These are phyloP conservation scores for Penicillium riverlandense DNA, from an alignment of 495 filamentous ascomycete species.

Conservation along the genomic window DNA sequence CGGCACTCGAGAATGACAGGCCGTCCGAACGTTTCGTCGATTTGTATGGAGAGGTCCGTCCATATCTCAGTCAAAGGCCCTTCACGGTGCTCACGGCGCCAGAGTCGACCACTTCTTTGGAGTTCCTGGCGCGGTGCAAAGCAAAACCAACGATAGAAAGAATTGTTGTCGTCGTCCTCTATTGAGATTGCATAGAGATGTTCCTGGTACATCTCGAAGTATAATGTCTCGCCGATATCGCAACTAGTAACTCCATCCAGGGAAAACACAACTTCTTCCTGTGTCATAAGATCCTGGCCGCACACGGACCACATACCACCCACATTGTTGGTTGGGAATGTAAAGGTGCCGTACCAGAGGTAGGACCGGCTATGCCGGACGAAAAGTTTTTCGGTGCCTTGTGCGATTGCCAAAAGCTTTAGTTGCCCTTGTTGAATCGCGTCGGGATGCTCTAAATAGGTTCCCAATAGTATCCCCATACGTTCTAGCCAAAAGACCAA, in stretches of 20 bases:
- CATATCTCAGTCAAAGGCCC: conserved; percentile 77
- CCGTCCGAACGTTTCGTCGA: conserved; percentile 53
- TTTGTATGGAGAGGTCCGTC: conserved; percentile 58
- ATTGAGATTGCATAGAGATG: conserved; percentile 70
- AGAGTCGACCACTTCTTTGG: conserved; percentile 35
- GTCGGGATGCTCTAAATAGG: conserved; percentile 1
- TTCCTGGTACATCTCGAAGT: conserved; percentile 64
- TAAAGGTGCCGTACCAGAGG: conserved; percentile 58
- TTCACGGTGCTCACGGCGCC: conserved; percentile 62
- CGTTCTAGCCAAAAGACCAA: too few relatives aligned
- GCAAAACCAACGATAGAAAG: conserved; percentile 64
- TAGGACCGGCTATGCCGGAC: conserved; percentile 59
- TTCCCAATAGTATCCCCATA: not conserved
- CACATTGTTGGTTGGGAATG: conserved; percentile 1
- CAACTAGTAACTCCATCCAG: conserved; percentile 9
- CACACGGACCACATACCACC: conserved; percentile 48
- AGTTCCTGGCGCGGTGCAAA: conserved; percentile 35
- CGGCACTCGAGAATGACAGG: conserved; percentile 63
- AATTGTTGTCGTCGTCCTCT: conserved; percentile 59
- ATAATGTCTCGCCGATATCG: conserved; percentile 61
- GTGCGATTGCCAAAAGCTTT: conserved; percentile 14
- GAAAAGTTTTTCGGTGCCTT: conserved; percentile 28
- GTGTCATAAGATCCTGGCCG: conserved; percentile 44
- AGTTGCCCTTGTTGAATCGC: conserved; percentile 23
- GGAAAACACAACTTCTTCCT: conserved; percentile 3